These are phyloP conservation scores for Debaryomyces maramus DNA, from an alignment of 805 yeast species.

Conservation along the genomic window DNA sequence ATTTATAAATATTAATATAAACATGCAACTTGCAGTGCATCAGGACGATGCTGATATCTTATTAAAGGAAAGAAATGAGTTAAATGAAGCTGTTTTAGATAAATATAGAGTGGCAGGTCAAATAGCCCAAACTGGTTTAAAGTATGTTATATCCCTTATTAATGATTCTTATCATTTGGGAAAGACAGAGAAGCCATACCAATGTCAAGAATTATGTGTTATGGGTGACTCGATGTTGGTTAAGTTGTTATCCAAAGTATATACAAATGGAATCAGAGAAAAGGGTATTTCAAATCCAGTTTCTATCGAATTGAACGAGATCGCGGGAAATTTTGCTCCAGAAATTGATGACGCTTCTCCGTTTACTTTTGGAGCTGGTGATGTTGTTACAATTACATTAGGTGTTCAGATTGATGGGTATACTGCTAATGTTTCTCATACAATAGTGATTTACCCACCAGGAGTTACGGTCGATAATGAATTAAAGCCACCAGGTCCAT, in stretches of 20 bases:
- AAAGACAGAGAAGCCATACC: slow-evolving; percentile 44
- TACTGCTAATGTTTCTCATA: slow-evolving; percentile 83
- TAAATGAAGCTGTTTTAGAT: slow-evolving; percentile 61
- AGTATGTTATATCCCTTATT: slow-evolving; percentile 63
- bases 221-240: slow-evolving; percentile 76
- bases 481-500: slow-evolving; percentile 68
- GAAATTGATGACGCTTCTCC: slow-evolving; percentile 64
- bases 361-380: slow-evolving; percentile 65
- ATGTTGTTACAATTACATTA: slow-evolving; percentile 76
- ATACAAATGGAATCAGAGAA: slow-evolving; percentile 66
- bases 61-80: slow-evolving; percentile 68
- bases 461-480: slow-evolving; percentile 38
- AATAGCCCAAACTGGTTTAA: slow-evolving; percentile 78
- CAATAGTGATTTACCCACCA: slow-evolving; percentile 78
- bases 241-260: slow-evolving; percentile 58
- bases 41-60: slow-evolving; percentile 73
- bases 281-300: slow-evolving; percentile 95
- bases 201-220: slow-evolving; percentile 73
- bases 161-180: slow-evolving; percentile 71
- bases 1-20: neutral
- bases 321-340: slow-evolving; percentile 80
- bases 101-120: slow-evolving; percentile 90
- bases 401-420: slow-evolving; percentile 97
- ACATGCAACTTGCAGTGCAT: slow-evolving; percentile 74
- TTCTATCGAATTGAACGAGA: slow-evolving; percentile 78